Percentiles rank a stretch among this genome's conserved stretches.
Evolutionary conservation across 371 early-diverging fungal species (phyloP).

Genomic region (Rhizopus microsporus): DNA sequence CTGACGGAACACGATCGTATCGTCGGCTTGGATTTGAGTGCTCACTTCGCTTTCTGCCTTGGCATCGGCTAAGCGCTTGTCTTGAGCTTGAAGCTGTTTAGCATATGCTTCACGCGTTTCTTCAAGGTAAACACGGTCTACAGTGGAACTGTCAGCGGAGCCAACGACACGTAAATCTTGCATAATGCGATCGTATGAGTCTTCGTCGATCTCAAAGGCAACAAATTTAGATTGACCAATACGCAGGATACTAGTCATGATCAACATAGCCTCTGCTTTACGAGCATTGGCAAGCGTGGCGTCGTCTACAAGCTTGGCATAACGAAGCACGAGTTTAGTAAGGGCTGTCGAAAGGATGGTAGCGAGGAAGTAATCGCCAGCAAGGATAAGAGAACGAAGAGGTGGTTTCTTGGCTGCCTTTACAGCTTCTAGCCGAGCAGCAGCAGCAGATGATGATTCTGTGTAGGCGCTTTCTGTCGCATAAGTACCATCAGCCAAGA

Average conservation of each 20-base stretch:
- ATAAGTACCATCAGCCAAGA: conserved; percentile 96
- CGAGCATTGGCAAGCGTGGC: conserved; percentile 67
- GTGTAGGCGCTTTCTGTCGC: conserved; percentile 91
- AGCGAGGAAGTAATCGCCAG: conserved; percentile 92
- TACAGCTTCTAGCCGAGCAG: conserved; percentile 60
- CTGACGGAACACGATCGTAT: conserved; percentile 86
- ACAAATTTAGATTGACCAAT: conserved; percentile 89
- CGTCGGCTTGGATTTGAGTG: conserved; percentile 84
- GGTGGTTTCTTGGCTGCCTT: conserved; percentile 78
- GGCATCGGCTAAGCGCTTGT: conserved; percentile 57
- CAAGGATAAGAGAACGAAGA: conserved; percentile 78
- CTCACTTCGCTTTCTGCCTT: conserved; percentile 66
- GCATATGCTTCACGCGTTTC: conserved; percentile 84
- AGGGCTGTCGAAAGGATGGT: conserved; percentile 86
- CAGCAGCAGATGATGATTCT: conserved; percentile 36
- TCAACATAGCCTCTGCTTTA: conserved; percentile 92
- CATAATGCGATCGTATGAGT: conserved; percentile 91
- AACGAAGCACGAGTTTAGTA: conserved; percentile 86
- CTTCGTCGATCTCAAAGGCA: conserved; percentile 90
- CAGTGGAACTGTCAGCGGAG: conserved; percentile 45
- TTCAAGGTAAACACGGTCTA: conserved; percentile 73
- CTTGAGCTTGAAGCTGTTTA: conserved; percentile 74
- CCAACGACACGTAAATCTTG: conserved; percentile 86
- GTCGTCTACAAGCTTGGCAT: conserved; percentile 54
- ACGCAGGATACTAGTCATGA: conserved; percentile 93